These are phyloP conservation scores for Raffaelea ambrosiae DNA, from an alignment of 2,329 filamentous ascomycete genomes.

Conservation along the genomic window DNA sequence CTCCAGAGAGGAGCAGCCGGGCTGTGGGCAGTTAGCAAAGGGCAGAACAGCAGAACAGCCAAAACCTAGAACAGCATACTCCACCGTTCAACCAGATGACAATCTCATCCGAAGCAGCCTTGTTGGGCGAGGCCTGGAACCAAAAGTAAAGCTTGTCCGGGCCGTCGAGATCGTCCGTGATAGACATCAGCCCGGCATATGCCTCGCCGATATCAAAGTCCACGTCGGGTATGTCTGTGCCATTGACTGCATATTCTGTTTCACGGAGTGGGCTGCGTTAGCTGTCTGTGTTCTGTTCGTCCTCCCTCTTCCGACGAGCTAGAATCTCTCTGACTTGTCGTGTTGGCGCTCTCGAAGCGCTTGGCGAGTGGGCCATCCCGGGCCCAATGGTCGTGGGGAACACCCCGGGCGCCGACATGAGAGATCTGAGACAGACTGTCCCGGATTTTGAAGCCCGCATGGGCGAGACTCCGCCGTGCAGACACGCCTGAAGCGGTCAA, in stretches of 20 bases:
- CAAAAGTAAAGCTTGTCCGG: constrained; percentile 51
- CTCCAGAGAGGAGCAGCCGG: constrained; percentile 53
- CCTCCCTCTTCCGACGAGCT: neutral
- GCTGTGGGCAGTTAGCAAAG: constrained; percentile 21
- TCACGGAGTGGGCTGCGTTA: constrained; percentile 16
- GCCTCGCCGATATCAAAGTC: constrained; percentile 60
- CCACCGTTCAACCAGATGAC: constrained; percentile 54
- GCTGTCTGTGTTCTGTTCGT: neutral
- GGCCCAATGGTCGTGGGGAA: no score
- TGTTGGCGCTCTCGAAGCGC: neutral
- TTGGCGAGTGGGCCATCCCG: neutral
- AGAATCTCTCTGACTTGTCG: neutral
- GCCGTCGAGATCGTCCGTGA: constrained; percentile 37
- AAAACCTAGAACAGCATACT: no score
- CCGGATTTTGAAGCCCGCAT: no score
- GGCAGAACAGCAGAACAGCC: constrained; percentile 8
- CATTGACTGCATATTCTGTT: constrained; percentile 52
- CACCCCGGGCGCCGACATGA: no score
- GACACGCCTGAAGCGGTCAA: no score
- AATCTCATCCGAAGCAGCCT: constrained; percentile 45
- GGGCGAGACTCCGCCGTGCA: no score
- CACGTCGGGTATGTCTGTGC: constrained; percentile 57
- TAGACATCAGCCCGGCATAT: constrained; percentile 54
- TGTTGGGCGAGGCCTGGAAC: constrained; percentile 54
- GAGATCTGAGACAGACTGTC: no score